A percentile compares a stretch with the other conserved stretches of the same genome.
phyloP scores from a whole-genome alignment of 2,329 filamentous ascomycete species.

The Davidsoniella neocaledoniae region DNA sequence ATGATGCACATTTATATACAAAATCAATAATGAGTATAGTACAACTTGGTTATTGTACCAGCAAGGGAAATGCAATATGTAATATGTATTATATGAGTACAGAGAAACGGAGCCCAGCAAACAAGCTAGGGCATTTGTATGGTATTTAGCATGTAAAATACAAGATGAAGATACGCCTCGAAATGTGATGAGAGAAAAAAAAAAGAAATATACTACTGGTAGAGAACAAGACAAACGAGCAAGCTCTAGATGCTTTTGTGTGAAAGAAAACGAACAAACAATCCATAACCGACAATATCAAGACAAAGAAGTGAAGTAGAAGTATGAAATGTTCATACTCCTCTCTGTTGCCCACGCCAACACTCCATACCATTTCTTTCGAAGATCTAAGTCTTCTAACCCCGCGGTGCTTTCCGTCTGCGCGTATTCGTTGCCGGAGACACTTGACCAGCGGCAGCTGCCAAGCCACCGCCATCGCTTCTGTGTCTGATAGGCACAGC shows the following conservation, averaged over 20 bases:
- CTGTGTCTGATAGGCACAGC: conserved; percentile 12
- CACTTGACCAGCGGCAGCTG: not conserved
- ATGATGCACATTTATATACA: too few relatives aligned
- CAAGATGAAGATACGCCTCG: not conserved
- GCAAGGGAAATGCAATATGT: not conserved
- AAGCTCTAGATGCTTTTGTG: not conserved
- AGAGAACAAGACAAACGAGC: too few relatives aligned
- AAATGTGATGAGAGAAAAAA: not conserved
- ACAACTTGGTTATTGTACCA: too few relatives aligned
- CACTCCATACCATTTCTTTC: not conserved
- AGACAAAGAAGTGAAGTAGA: not conserved
- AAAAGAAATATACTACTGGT: not conserved
- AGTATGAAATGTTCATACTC: not conserved
- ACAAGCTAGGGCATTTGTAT: too few relatives aligned
- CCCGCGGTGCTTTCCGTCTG: conserved; percentile 12
- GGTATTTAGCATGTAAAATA: too few relatives aligned
- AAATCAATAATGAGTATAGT: too few relatives aligned
- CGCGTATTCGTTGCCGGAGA: conserved; percentile 4
- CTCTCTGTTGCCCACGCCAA: not conserved
- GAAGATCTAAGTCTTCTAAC: not conserved
- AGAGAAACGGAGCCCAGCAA: not conserved
- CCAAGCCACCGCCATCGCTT: conserved; percentile 10
- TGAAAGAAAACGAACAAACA: conserved; percentile 6
- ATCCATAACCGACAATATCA: not conserved
- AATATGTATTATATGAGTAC: not conserved